phyloP scores from a whole-genome alignment of 1,139 yeast species.

The Candida labiduridarum region DNA sequence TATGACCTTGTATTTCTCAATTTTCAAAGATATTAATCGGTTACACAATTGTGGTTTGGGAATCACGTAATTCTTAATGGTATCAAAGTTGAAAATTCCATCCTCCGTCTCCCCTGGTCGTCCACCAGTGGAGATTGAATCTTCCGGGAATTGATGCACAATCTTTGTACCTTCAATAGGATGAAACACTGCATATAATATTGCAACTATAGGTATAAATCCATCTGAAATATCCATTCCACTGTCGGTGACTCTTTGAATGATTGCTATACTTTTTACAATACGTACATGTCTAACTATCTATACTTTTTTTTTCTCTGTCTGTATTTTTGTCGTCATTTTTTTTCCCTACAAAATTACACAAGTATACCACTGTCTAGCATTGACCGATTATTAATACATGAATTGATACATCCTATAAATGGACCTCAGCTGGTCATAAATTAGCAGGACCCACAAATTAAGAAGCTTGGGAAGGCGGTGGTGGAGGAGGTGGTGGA shows the following conservation, averaged over 20 bases:
- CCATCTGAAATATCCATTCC: constrained; percentile 53
- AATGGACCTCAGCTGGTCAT: no score
- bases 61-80: constrained; percentile 84
- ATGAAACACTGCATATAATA: constrained; percentile 90
- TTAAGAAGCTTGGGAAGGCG: constrained; percentile 21
- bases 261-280: background rate
- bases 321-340: background rate
- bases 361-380: no score
- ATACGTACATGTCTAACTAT: background rate
- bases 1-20: constrained; percentile 68
- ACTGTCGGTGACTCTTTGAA: constrained; percentile 20
- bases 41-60: constrained; percentile 94
- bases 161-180: constrained; percentile 96
- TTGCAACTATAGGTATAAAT: constrained; percentile 80
- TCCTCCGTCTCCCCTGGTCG: background rate
- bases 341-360: background rate
- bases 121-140: constrained; percentile 42
- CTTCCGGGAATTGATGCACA: constrained; percentile 84
- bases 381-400: no score
- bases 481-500: constrained; percentile 21
- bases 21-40: constrained; percentile 71
- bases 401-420: no score
- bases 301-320: background rate
- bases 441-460: background rate
- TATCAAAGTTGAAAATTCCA: constrained; percentile 74